Evolutionary conservation across 192 early-diverging fungal genomes (phyloP).

Genomic region (Mortierella antarctica): DNA sequence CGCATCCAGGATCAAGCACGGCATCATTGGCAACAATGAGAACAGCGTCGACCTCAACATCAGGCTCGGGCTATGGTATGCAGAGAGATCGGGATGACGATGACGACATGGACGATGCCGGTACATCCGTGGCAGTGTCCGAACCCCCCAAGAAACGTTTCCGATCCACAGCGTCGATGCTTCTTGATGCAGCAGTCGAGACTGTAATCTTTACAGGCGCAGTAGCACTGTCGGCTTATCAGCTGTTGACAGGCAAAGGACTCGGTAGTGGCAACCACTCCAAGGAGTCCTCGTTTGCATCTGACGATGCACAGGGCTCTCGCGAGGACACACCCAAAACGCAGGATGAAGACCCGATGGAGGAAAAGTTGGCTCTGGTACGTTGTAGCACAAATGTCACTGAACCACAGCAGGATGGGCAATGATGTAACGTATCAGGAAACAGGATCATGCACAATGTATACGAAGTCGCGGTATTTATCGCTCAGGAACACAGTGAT

Average conservation of each 20-base stretch:
- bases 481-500: no score
- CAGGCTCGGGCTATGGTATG: constrained; percentile 24
- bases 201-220: constrained; percentile 56
- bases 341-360: constrained; percentile 39
- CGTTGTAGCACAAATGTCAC: neutral
- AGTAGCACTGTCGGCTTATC: constrained; percentile 49
- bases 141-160: constrained; percentile 49
- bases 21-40: neutral
- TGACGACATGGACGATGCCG: constrained; percentile 6
- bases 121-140: neutral
- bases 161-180: constrained; percentile 36
- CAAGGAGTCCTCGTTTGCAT: constrained; percentile 12
- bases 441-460: no score
- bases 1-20: constrained; percentile 10
- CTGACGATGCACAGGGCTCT: neutral
- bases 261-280: constrained; percentile 5
- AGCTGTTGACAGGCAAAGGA: constrained; percentile 40
- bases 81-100: constrained; percentile 16
- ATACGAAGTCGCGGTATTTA: no score
- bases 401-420: neutral
- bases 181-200: constrained; percentile 45
- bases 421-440: no score
- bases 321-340: neutral
- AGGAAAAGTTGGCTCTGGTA: constrained; percentile 35
- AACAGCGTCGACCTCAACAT: constrained; percentile 24